These are phyloP conservation scores for Helichrysum umbraculigerum DNA, from an alignment of 129 eudicot genomes.

Conservation along the genomic window DNA sequence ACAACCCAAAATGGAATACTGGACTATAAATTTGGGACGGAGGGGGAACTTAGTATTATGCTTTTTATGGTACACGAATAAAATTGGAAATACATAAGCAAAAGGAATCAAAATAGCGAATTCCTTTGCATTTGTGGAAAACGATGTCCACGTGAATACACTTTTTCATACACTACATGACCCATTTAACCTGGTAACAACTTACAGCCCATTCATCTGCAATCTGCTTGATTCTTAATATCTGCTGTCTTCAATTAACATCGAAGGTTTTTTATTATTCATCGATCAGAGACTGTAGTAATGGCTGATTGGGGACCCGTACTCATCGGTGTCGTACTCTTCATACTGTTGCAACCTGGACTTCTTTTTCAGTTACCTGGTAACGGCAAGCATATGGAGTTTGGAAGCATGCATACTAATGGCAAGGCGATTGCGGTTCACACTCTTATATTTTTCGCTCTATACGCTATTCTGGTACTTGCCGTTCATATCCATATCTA, in stretches of 20 bases:
- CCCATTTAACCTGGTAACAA: neutral
- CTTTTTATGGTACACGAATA: neutral
- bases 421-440: conserved; percentile 85
- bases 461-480: conserved; percentile 66
- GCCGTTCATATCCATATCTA: conserved; percentile 82
- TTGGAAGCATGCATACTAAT: conserved; percentile 87
- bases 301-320: conserved; percentile 98
- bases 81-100: neutral
- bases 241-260: neutral
- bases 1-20: too few species aligned
- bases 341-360: conserved; percentile 75
- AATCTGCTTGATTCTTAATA: neutral
- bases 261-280: neutral
- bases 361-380: conserved; percentile 88
- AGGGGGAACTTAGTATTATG: too few species aligned
- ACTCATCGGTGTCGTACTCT: conserved; percentile 77
- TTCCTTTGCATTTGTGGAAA: conserved; percentile 19
- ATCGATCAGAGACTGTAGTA: neutral
- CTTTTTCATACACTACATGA: conserved; percentile 8
- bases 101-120: conserved; percentile 8
- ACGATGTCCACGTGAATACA: conserved; percentile 28
- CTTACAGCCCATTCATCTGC: neutral
- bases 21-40: too few species aligned
- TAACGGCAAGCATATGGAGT: conserved; percentile 58
- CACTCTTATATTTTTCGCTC: conserved; percentile 75